phyloP scores from a whole-genome alignment of 495 filamentous ascomycete genomes.

The Tuber magnatum region DNA sequence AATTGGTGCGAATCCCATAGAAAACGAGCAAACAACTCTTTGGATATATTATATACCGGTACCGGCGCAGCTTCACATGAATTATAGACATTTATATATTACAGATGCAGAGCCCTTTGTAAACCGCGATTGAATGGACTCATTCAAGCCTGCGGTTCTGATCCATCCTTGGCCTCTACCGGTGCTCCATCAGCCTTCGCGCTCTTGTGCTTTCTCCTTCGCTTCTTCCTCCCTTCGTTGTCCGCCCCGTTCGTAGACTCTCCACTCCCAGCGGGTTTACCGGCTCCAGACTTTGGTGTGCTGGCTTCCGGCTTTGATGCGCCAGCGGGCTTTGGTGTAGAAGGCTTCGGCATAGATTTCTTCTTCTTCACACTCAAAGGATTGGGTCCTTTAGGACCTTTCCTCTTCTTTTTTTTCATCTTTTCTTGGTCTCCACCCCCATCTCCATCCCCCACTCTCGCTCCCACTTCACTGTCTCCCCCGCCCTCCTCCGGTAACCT shows the following conservation, averaged over 20 bases:
- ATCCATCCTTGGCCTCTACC: background rate
- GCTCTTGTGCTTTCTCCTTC: constrained; percentile 44
- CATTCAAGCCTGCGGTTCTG: background rate
- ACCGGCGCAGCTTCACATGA: background rate
- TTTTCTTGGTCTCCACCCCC: constrained; percentile 41
- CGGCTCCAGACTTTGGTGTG: constrained; percentile 23
- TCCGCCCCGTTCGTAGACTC: constrained; percentile 11
- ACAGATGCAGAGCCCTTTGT: background rate
- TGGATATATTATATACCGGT: background rate
- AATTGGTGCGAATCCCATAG: background rate
- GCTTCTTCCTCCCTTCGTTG: constrained; percentile 38
- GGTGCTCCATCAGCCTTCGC: constrained; percentile 12
- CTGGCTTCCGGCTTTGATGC: constrained; percentile 16
- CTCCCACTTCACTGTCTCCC: constrained; percentile 37
- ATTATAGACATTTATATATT: background rate
- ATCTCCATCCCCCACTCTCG: constrained; percentile 33
- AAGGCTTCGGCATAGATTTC: constrained; percentile 38
- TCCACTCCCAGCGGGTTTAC: constrained; percentile 31
- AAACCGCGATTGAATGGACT: background rate
- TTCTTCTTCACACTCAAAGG: constrained; percentile 88
- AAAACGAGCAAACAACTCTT: background rate
- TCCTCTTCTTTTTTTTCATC: constrained; percentile 56
- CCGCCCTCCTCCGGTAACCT: constrained; percentile 47
- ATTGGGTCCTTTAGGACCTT: constrained; percentile 77
- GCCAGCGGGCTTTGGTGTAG: constrained; percentile 26